These are phyloP conservation scores for Ceratobasidium sp. DNA, from an alignment of 1,284 basidiomycete genomes.

Conservation along the genomic window DNA sequence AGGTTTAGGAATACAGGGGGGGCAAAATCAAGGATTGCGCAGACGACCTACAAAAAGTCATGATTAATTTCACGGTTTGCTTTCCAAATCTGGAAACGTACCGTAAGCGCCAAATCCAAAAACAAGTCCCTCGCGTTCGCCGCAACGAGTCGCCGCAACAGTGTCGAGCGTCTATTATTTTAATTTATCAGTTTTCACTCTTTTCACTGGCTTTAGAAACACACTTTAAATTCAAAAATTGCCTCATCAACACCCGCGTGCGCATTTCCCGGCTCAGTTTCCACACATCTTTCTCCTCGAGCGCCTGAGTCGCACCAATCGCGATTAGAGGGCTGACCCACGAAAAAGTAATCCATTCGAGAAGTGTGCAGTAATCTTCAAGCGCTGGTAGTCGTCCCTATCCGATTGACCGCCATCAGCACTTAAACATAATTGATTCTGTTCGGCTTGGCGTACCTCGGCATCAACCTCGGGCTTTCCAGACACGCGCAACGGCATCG, in stretches of 20 bases:
- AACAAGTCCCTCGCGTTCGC: slow-evolving; percentile 48
- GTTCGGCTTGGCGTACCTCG: slow-evolving; percentile 26
- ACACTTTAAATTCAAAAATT: slow-evolving; percentile 40
- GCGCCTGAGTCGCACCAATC: slow-evolving; percentile 20
- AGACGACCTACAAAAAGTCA: slow-evolving; percentile 19
- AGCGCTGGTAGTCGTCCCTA: slow-evolving; percentile 40
- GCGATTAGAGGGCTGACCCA: slow-evolving; percentile 45
- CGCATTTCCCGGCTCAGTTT: slow-evolving; percentile 40
- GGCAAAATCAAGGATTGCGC: slow-evolving; percentile 27
- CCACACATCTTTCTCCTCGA: slow-evolving; percentile 47
- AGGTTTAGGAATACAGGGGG: slow-evolving; percentile 39
- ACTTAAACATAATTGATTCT: no score
- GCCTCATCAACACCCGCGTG: slow-evolving; percentile 33
- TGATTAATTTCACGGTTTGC: not conserved
- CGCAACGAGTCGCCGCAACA: slow-evolving; percentile 32
- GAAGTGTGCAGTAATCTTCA: slow-evolving; percentile 43
- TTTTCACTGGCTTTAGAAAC: not conserved
- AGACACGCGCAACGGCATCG: slow-evolving; percentile 26
- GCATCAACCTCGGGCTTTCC: slow-evolving; percentile 42
- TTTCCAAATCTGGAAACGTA: slow-evolving; percentile 51
- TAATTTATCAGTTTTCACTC: not conserved
- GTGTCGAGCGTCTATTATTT: slow-evolving; percentile 28
- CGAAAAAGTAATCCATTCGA: slow-evolving; percentile 45
- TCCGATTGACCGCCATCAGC: not conserved
- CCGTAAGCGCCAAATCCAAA: slow-evolving; percentile 30